Evolutionary conservation across 1,284 basidiomycete genomes (phyloP), one percentile per base, ranked within the genome.

Genomic region (Vanrija sp.): DNA sequence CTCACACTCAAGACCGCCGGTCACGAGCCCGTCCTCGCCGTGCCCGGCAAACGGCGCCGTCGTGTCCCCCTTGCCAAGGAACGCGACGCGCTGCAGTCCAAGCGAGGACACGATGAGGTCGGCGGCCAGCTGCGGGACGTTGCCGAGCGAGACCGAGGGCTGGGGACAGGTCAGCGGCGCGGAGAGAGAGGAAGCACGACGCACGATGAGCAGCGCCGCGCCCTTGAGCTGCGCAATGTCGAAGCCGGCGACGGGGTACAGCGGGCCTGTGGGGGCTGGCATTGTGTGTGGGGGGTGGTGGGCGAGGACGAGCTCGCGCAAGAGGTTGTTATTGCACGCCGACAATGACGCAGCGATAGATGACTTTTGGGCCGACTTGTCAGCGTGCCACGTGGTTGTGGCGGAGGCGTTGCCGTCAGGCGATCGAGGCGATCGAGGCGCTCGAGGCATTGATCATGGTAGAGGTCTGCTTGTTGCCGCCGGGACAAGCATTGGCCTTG

Each of bases 151-250:
- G 5, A 91, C 87, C 44, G 89, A 72, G 23, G 89, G 88, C 88
- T 91, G 56, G 81, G 45, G 92, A n/a, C 90, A 26, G 88, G 92
- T 76, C 82, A 80, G 64, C 92, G 92, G 43, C 10, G 28, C 28
- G 86, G 93, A 79, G 85, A 90, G 93, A 79, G 85, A 90, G 68
- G 94, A 91, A 79, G 83, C 92, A 61, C 83, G 96, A 51, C 61
- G 49, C 43, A 62, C 61, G 18, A 62, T 52, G 6, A 62, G 21
- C 10, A 62, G 47, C 5, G 52, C 52, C 14, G 54, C 43, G 44
- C 52, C 57, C 16, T 19, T 25, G 29, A 62, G 54, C 10, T 34
- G 12, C 7, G 46, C 15, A 1, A 39, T 12, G 46, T 56, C 52
- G 15, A 62, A 56, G n/a, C 55, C 54, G 29, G 52, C 18, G 38